phyloP scores from a whole-genome alignment of 2,329 filamentous ascomycete species.

The Paraconiothyrium sp. region DNA sequence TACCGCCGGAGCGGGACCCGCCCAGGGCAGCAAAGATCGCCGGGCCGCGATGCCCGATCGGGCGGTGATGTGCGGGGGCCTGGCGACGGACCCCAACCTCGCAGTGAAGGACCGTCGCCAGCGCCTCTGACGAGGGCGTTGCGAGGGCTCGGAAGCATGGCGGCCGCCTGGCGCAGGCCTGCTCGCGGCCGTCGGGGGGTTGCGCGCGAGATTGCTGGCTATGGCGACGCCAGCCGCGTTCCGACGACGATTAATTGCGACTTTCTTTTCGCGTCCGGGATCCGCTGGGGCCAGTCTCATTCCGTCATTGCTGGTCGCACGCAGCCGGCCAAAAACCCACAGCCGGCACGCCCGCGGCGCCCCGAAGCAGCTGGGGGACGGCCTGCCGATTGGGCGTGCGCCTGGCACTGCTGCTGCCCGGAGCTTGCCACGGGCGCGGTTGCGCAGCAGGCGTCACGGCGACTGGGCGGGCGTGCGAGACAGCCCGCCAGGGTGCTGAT shows the following conservation, averaged over 20 bases:
- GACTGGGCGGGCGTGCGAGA: not conserved
- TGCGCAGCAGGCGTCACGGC: not conserved
- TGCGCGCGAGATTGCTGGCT: slow-evolving; percentile 14
- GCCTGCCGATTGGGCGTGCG: slow-evolving; percentile 6
- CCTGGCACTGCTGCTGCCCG: slow-evolving; percentile 13
- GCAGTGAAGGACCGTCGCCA: not conserved
- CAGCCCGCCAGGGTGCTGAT: not conserved
- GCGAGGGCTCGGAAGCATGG: not conserved
- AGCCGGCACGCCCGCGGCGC: slow-evolving; percentile 8
- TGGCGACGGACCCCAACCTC: not conserved
- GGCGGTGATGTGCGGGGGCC: slow-evolving; percentile 6
- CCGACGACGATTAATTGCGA: slow-evolving; percentile 18
- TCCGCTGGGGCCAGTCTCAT: slow-evolving; percentile 13
- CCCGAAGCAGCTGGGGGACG: not conserved
- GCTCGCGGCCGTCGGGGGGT: not conserved
- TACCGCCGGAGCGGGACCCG: slow-evolving; percentile 9
- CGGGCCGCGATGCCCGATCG: not conserved
- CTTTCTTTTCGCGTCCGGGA: slow-evolving; percentile 9
- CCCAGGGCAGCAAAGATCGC: slow-evolving; percentile 4
- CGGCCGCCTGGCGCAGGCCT: not conserved
- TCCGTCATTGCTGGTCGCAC: slow-evolving; percentile 11
- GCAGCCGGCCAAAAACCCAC: slow-evolving; percentile 18
- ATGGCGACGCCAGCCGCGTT: slow-evolving; percentile 14
- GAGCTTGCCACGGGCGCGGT: not conserved
- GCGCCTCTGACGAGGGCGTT: not conserved